Percentiles rank a stretch among this genome's conserved stretches.
These are phyloP conservation scores for Colletotrichum neosansevieriae DNA, from an alignment of 2,329 filamentous ascomycete species.

Conservation along the genomic window DNA sequence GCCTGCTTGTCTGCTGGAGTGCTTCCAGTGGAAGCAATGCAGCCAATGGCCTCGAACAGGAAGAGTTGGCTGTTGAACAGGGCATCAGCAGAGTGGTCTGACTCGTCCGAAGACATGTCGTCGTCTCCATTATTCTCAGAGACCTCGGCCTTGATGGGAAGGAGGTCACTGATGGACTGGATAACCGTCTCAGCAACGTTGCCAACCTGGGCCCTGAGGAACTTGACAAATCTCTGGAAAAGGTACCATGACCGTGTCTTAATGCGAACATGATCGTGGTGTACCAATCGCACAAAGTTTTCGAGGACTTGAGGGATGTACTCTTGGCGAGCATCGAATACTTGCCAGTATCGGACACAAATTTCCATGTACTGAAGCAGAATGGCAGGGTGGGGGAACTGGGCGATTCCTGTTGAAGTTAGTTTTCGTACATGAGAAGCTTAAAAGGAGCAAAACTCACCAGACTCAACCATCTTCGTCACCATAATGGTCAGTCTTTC, in stretches of 20 bases:
- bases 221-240: conserved; percentile 92
- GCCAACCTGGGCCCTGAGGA: conserved; percentile 84
- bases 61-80: conserved; percentile 92
- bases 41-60: conserved; percentile 94
- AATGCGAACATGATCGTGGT: conserved; percentile 88
- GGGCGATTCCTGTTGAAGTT: conserved; percentile 75
- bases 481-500: conserved; percentile 92
- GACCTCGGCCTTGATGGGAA: conserved; percentile 91
- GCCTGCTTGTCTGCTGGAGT: conserved; percentile 88
- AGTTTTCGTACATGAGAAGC: conserved; percentile 39
- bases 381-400: conserved; percentile 89
- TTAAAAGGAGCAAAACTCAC: conserved; percentile 62
- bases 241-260: conserved; percentile 96
- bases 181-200: conserved; percentile 94
- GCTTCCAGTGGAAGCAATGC: conserved; percentile 84
- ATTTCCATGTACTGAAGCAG: conserved; percentile 99
- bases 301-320: conserved; percentile 90
- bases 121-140: conserved; percentile 83
- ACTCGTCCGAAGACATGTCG: conserved; percentile 95
- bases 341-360: conserved; percentile 91
- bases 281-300: conserved; percentile 90
- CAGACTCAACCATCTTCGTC: conserved; percentile 92
- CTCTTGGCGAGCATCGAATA: conserved; percentile 87
- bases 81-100: conserved; percentile 89
- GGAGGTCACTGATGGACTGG: conserved; percentile 86